Conservation (phyloP, 1,139 yeast genomes). For the Candida albicans region DNA sequence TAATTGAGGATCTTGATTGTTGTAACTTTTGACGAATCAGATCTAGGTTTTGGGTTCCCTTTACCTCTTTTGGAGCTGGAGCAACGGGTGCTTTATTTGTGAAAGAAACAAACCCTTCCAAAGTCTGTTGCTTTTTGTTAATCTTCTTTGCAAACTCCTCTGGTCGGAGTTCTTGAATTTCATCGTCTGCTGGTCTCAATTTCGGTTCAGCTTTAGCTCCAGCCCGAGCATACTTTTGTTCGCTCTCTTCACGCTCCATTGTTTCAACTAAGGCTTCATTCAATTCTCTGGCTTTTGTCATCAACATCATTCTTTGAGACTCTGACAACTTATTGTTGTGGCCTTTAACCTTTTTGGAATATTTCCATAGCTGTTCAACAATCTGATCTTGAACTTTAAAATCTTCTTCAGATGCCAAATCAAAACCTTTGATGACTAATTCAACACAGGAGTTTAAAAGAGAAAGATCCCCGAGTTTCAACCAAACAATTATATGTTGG, state of each 20-base stretch:
- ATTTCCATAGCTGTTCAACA: conserved; percentile 54
- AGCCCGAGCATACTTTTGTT: conserved; percentile 18
- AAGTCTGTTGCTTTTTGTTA: conserved; percentile 41
- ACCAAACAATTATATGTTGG: conserved; percentile 69
- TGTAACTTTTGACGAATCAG: conserved; percentile 41
- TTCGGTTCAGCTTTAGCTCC: conserved; percentile 7
- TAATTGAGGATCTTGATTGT: conserved; percentile 18
- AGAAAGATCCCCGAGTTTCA: conserved; percentile 76
- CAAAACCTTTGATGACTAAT: conserved; percentile 65
- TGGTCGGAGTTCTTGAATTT: conserved; percentile 8
- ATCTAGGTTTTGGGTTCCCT: conserved; percentile 36
- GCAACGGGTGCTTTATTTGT: conserved; percentile 40
- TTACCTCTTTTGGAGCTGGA: conserved; percentile 37
- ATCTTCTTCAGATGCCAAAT: conserved; percentile 56
- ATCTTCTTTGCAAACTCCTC: conserved; percentile 9
- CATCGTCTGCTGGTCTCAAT: neutral
- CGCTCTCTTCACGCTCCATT: conserved; percentile 48
- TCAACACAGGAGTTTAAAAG: conserved; percentile 73
- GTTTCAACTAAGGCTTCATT: conserved; percentile 53
- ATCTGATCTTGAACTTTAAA: conserved; percentile 49
- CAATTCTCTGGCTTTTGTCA: conserved; percentile 56
- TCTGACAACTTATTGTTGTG: conserved; percentile 64
- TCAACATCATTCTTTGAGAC: conserved; percentile 56
- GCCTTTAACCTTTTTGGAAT: conserved; percentile 64
- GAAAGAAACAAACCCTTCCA: conserved; percentile 48